Conservation (phyloP, 2,329 filamentous ascomycete species). For the Dactylellina sp. region DNA sequence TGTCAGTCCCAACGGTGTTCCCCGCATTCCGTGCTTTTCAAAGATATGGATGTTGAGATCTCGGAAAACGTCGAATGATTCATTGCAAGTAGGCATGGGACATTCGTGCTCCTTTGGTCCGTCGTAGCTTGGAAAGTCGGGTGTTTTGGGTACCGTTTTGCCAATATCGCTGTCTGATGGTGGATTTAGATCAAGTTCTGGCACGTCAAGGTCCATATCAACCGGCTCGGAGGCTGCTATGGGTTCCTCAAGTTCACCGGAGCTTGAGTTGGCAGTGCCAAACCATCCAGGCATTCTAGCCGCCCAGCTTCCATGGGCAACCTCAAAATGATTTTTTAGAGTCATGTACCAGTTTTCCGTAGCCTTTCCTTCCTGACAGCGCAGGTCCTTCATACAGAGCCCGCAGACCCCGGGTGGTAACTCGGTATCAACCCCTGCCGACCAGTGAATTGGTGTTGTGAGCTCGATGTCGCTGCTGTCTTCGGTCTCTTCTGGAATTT, state of each 20-base stretch:
- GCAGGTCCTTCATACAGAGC: slow-evolving; percentile 29
- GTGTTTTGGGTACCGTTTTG: background rate
- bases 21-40: slow-evolving; percentile 33
- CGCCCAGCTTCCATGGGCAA: slow-evolving; percentile 50
- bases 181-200: slow-evolving; percentile 2
- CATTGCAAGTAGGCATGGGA: slow-evolving; percentile 26
- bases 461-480: background rate
- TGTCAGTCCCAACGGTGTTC: slow-evolving; percentile 31
- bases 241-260: background rate
- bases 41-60: slow-evolving; percentile 51
- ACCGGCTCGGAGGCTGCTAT: background rate
- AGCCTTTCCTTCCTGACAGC: slow-evolving; percentile 30
- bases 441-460: background rate
- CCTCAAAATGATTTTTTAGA: slow-evolving; percentile 46
- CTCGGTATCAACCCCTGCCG: background rate
- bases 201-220: slow-evolving; percentile 31
- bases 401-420: slow-evolving; percentile 33
- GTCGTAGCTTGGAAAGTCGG: background rate
- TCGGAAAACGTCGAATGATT: slow-evolving; percentile 34
- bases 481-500: slow-evolving; percentile 11
- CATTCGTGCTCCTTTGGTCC: slow-evolving; percentile 29
- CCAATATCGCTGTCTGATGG: background rate
- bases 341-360: slow-evolving; percentile 41
- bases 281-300: slow-evolving; percentile 50
- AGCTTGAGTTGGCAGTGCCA: background rate